Evolutionary conservation across 1,284 basidiomycete genomes (phyloP).

Genomic region (Neonothopanus nambi): DNA sequence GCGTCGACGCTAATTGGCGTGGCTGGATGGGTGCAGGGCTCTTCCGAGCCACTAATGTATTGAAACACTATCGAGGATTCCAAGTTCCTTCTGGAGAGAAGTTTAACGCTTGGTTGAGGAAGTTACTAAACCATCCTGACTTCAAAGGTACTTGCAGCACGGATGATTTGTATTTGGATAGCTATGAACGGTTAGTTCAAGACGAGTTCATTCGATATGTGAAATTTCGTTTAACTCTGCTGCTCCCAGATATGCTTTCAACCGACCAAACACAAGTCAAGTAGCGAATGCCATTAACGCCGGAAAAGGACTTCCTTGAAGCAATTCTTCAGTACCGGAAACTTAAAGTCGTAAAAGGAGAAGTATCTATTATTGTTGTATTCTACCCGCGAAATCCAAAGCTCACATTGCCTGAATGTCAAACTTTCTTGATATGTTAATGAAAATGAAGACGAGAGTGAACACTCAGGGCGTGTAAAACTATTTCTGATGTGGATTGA

Average conservation of each 20-base stretch:
- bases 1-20: neutral
- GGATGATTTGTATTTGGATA: constrained; percentile 73
- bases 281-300: constrained; percentile 72
- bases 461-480: too few relatives aligned
- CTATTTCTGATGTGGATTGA: too few relatives aligned
- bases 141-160: constrained; percentile 73
- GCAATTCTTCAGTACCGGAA: too few relatives aligned
- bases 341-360: too few relatives aligned
- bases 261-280: constrained; percentile 71
- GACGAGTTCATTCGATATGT: neutral
- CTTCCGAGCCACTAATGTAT: constrained; percentile 62
- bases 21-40: too few relatives aligned
- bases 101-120: constrained; percentile 53
- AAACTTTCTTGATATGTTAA: too few relatives aligned
- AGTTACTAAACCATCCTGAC: constrained; percentile 60
- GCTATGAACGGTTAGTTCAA: constrained; percentile 66
- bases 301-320: constrained; percentile 60
- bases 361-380: too few relatives aligned
- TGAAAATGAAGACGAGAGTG: too few relatives aligned
- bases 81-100: constrained; percentile 48
- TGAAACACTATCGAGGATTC: constrained; percentile 72
- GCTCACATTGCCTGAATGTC: too few relatives aligned
- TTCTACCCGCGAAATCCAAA: too few relatives aligned
- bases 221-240: neutral
- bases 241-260: constrained; percentile 61